Percentiles rank a stretch among this genome's conserved stretches.
phyloP scores from a whole-genome alignment of 2,329 filamentous ascomycete genomes.

The Teratosphaeriaceae sp. region DNA sequence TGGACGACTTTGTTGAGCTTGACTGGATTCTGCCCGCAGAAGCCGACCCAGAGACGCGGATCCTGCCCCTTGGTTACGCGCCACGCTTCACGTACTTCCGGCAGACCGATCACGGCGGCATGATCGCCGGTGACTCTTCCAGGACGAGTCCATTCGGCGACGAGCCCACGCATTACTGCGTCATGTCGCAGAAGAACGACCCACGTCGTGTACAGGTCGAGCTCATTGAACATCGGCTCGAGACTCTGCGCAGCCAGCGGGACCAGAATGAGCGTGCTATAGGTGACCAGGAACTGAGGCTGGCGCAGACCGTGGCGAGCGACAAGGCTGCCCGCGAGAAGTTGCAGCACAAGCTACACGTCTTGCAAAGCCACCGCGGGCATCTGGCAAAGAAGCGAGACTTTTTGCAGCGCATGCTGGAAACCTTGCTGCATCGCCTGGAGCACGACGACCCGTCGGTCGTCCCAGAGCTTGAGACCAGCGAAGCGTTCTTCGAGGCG shows the following conservation, averaged over 20 bases:
- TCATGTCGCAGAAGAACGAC: slow-evolving; percentile 71
- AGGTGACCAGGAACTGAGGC: slow-evolving; percentile 64
- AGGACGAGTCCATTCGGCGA: slow-evolving; percentile 85
- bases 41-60: slow-evolving; percentile 86
- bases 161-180: slow-evolving; percentile 88
- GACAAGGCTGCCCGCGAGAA: slow-evolving; percentile 42
- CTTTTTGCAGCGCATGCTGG: slow-evolving; percentile 53
- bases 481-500: slow-evolving; percentile 41
- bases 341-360: slow-evolving; percentile 48
- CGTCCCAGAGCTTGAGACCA: slow-evolving; percentile 37
- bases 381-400: slow-evolving; percentile 52
- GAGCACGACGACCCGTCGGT: slow-evolving; percentile 51
- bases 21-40: slow-evolving; percentile 93
- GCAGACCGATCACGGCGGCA: slow-evolving; percentile 84
- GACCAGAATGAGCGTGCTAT: slow-evolving; percentile 64
- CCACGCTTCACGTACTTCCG: slow-evolving; percentile 97
- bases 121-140: slow-evolving; percentile 71
- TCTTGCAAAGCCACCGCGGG: slow-evolving; percentile 50
- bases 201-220: slow-evolving; percentile 82
- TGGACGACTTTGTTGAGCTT: slow-evolving; percentile 98
- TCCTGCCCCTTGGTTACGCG: slow-evolving; percentile 82
- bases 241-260: slow-evolving; percentile 72
- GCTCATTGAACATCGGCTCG: slow-evolving; percentile 73
- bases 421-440: slow-evolving; percentile 50
- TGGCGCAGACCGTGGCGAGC: slow-evolving; percentile 50